Conservation (phyloP, 2,329 filamentous ascomycete genomes). For the Claviceps humidiphila region DNA sequence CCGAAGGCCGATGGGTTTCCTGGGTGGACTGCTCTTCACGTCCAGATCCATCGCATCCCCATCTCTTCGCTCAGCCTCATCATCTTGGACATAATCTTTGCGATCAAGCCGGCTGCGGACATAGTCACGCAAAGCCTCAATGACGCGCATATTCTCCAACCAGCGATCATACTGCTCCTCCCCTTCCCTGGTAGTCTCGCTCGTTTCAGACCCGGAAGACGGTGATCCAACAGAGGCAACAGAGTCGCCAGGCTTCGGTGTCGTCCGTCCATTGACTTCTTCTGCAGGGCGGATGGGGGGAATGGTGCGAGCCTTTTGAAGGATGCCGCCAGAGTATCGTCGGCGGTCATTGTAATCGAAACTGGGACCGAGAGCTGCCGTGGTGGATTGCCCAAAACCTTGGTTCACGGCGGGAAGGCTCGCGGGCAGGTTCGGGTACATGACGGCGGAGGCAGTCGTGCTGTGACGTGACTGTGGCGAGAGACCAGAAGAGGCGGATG, state of each 20-base stretch:
- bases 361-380: constrained; percentile 56
- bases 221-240: constrained; percentile 38
- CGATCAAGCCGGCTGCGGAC: constrained; percentile 43
- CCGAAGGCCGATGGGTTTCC: constrained; percentile 13
- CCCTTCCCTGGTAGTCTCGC: constrained; percentile 38
- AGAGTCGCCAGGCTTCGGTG: constrained; percentile 31
- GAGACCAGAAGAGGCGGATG: constrained; percentile 52
- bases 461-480: constrained; percentile 53
- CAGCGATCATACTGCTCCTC: constrained; percentile 52
- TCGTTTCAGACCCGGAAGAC: constrained; percentile 39
- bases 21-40: constrained; percentile 18
- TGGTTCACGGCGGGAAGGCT: constrained; percentile 49
- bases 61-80: constrained; percentile 11
- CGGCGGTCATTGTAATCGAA: constrained; percentile 51
- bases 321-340: constrained; percentile 53
- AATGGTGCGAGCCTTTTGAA: constrained; percentile 42
- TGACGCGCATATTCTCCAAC: constrained; percentile 52
- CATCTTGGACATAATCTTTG: constrained; percentile 34
- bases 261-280: constrained; percentile 26
- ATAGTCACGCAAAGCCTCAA: constrained; percentile 47
- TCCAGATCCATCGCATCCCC: constrained; percentile 25
- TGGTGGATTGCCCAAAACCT: constrained; percentile 56
- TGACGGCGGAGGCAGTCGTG: constrained; percentile 44
- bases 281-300: constrained; percentile 25
- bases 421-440: constrained; percentile 57